phyloP scores from a whole-genome alignment of 495 filamentous ascomycete genomes.

The Trichoderma reesei region DNA sequence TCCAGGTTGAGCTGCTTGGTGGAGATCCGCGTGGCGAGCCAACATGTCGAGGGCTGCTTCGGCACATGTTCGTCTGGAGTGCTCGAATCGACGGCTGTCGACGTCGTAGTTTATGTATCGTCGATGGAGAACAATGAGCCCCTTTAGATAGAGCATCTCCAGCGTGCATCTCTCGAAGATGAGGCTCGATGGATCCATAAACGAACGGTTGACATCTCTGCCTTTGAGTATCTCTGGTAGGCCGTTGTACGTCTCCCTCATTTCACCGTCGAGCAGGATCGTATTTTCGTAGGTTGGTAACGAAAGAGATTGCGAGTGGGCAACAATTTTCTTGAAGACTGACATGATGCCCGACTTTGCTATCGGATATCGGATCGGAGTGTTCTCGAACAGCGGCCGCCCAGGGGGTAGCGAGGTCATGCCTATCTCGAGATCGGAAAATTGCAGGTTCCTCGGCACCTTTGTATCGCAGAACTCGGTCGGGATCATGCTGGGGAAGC shows the following conservation, averaged over 20 bases:
- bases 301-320: conserved; percentile 22
- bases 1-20: conserved; percentile 25
- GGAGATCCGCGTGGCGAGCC: conserved; percentile 26
- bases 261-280: conserved; percentile 27
- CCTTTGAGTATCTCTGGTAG: conserved; percentile 22
- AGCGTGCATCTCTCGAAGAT: conserved; percentile 28
- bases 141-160: conserved; percentile 30
- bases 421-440: conserved; percentile 37
- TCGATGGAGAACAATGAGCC: conserved; percentile 34
- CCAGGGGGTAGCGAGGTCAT: conserved; percentile 25
- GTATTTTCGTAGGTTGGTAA: conserved; percentile 26
- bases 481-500: conserved; percentile 36
- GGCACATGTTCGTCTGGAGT: conserved; percentile 31
- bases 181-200: conserved; percentile 23
- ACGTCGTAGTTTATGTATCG: conserved; percentile 26
- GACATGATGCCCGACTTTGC: conserved; percentile 31
- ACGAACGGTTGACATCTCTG: conserved; percentile 22
- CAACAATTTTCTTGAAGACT: conserved; percentile 29
- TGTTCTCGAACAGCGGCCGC: conserved; percentile 33
- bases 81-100: conserved; percentile 19
- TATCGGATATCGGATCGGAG: conserved; percentile 32
- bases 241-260: conserved; percentile 21
- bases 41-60: conserved; percentile 32
- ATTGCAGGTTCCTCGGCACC: conserved; percentile 33
- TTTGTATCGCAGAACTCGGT: conserved; percentile 36